phyloP scores from a whole-genome alignment of 2,329 filamentous ascomycete species.

The Ascochyta clinopodiicola region DNA sequence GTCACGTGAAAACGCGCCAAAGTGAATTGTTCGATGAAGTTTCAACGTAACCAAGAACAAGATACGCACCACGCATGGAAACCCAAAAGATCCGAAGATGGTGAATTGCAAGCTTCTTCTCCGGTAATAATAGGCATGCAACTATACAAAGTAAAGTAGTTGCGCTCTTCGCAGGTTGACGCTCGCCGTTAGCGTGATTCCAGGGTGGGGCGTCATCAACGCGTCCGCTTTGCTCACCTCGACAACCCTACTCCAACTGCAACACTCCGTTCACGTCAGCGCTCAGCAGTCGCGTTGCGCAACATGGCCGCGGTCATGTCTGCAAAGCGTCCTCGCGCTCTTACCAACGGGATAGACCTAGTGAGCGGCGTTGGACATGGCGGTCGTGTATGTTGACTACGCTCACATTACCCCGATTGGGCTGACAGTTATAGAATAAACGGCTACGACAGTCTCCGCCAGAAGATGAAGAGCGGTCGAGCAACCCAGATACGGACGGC shows the following conservation, averaged over 20 bases:
- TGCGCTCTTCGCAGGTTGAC: neutral
- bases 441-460: slow-evolving; percentile 34
- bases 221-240: slow-evolving; percentile 23
- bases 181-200: slow-evolving; percentile 16
- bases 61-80: neutral
- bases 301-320: slow-evolving; percentile 39
- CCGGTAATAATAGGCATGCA: neutral
- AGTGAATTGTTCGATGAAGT: neutral
- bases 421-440: slow-evolving; percentile 39
- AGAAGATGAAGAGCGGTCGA: slow-evolving; percentile 29
- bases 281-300: slow-evolving; percentile 3
- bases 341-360: slow-evolving; percentile 26
- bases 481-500: slow-evolving; percentile 21
- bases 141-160: neutral
- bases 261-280: neutral
- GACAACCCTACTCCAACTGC: neutral
- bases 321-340: slow-evolving; percentile 41
- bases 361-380: slow-evolving; percentile 16
- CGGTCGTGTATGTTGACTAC: slow-evolving; percentile 28
- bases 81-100: neutral
- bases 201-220: slow-evolving; percentile 26
- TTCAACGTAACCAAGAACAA: neutral
- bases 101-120: neutral
- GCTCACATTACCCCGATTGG: neutral
- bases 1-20: slow-evolving; percentile 12